phyloP scores from a whole-genome alignment of 768 basidiomycete species.

The Mycena floridula region DNA sequence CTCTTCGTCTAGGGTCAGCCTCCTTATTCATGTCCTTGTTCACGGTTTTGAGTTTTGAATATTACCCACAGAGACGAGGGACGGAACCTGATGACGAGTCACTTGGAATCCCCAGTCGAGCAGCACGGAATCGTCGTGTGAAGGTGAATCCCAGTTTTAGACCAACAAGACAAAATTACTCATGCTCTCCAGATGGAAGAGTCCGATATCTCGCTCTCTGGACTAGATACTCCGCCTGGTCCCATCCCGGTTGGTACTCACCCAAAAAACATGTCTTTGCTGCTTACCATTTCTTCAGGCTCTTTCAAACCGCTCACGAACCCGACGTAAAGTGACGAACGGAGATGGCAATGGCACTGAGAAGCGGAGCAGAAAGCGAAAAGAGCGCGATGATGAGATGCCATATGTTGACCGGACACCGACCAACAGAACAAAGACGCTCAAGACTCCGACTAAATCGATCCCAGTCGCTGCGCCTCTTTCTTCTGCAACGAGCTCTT shows the following conservation, averaged over 20 bases:
- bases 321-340: slow-evolving; percentile 21
- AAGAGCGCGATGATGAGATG: slow-evolving; percentile 36
- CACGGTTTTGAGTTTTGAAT: slow-evolving; percentile 1
- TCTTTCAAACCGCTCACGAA: slow-evolving; percentile 7
- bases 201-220: slow-evolving; percentile 15
- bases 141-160: slow-evolving; percentile 1
- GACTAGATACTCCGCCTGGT: slow-evolving; percentile 9
- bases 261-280: slow-evolving; percentile 6
- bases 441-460: slow-evolving; percentile 9
- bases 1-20: background rate
- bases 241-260: background rate
- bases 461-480: slow-evolving; percentile 11
- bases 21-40: background rate
- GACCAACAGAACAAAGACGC: slow-evolving; percentile 27
- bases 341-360: slow-evolving; percentile 15
- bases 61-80: no score
- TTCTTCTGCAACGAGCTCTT: slow-evolving; percentile 18
- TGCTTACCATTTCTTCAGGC: slow-evolving; percentile 7
- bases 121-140: slow-evolving; percentile 5
- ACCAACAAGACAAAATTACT: background rate
- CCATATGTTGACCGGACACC: slow-evolving; percentile 15
- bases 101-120: slow-evolving; percentile 1
- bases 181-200: slow-evolving; percentile 7
- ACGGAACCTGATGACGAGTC: no score
- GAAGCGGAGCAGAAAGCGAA: slow-evolving; percentile 22